Base-by-base conservation (phyloP, 345 rosid genomes). In the Cardamine chenopodiifolia region DNA sequence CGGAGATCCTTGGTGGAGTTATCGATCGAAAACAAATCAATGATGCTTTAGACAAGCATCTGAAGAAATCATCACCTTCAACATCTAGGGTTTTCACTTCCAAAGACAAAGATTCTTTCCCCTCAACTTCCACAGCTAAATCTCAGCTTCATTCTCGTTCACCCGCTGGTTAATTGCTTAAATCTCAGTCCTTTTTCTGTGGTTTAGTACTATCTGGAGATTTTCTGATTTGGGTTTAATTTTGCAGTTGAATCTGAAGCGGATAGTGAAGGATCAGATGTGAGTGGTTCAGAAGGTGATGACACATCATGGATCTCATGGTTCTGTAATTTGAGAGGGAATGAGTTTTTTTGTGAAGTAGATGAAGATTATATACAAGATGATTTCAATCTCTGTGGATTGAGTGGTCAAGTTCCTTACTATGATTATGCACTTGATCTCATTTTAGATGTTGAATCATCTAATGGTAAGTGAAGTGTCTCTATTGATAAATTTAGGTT, bases 281-380 rank as follows among this genome's bases (percentile, higher is more conserved):
- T 90, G 62, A 94, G 97, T 80, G 97, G 93, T 53, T 91, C 97
- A 9, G 97, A 92, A 35, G 98, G 90, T 54, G 98, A 86, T 57
- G 95, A 90, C 59, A 92, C 98, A 3, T 90, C 97, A 9, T 94
- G 98, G 98, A 92, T 94, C 80, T 89, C 98, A 5, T 94, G 98
- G 98, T 94, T 94, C 75, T 91, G 98, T 85, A 94, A 87, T 75
- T 86, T 94, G 84, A 75, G 96, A 40, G 97, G 98, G 66, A 94
- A 94, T 73, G 98, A 94, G 72, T 92, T 94, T 70, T 94, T 90
- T 78, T 94, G 97, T 79, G 98, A 94, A 83, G 93, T 94, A 62
- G 98, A 94, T 85, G 98, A 94, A 39, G 96, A 94, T 22, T 94
- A 91, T 78, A 89, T 94, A 57, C 97, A 91, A 62, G 98, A 94